Percentiles rank a stretch among this genome's conserved stretches.
phyloP scores from a whole-genome alignment of 2,329 filamentous ascomycete species.

The Penicillium polonicum region DNA sequence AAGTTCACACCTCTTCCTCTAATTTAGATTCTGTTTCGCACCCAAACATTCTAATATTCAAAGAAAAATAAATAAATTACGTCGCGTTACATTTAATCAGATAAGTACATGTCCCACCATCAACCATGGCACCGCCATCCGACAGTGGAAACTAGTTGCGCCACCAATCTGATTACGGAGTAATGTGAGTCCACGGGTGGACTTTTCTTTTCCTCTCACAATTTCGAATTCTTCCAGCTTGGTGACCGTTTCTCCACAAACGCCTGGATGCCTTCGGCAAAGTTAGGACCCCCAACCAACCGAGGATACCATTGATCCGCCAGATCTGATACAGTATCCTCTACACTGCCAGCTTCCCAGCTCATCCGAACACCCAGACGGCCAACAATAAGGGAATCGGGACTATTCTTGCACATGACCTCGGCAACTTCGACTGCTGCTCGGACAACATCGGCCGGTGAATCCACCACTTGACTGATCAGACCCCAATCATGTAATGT shows the following conservation, averaged over 20 bases:
- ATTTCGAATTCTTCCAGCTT: constrained; percentile 51
- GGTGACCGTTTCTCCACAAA: constrained; percentile 73
- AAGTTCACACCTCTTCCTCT: not conserved
- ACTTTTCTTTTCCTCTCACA: constrained; percentile 20
- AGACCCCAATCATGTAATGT: constrained; percentile 66
- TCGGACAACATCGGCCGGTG: constrained; percentile 28
- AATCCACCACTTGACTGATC: constrained; percentile 63
- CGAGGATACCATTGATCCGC: constrained; percentile 58
- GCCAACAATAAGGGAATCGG: constrained; percentile 70
- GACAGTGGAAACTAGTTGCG: not conserved
- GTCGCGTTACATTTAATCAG: constrained; percentile 1
- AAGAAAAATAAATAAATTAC: not conserved
- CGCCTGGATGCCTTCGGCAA: constrained; percentile 68
- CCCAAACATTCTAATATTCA: not conserved
- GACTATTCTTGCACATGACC: constrained; percentile 63
- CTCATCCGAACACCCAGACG: constrained; percentile 67
- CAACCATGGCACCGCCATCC: not conserved
- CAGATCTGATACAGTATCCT: constrained; percentile 58
- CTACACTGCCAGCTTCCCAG: constrained; percentile 67
- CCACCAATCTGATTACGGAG: constrained; percentile 7
- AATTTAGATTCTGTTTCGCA: not conserved
- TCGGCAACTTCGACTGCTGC: constrained; percentile 59
- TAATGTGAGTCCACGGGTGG: not conserved
- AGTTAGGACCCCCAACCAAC: constrained; percentile 66
- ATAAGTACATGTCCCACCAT: constrained; percentile 1